Evolutionary conservation across 1,284 basidiomycete genomes (phyloP), one percentile per base, ranked within the genome.

Genomic region (Entoloma clypeatum): DNA sequence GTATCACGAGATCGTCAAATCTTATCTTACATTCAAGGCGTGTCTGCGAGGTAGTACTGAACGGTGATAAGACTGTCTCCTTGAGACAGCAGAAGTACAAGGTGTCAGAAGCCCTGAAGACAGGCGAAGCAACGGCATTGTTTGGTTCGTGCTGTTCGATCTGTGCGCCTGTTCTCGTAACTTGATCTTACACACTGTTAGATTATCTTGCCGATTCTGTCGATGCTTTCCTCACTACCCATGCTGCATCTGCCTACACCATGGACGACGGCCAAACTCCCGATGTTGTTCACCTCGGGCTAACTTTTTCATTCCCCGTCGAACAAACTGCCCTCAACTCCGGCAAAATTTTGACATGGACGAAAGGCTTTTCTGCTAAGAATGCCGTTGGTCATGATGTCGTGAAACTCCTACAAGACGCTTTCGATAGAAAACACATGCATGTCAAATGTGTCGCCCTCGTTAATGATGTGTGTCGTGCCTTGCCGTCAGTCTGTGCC

Each of bases 201-300:
- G 91, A 96, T 67, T 99, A 96, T 67, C 88, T 99, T 53, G 96
- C 96, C 21, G 88, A 92, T 54, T 94, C 90, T 5, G 93, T 99
- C 22, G 92, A 95, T 59, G 81, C 86, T 7, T 99, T 99, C 69
- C 71, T 99, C 44, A 94, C 69, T 9, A 68, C 64, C 14, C 69
- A 74, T 36, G 63, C 72, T 11, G 68, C 69, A 3, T 64, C 65
- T 32, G 58, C 64, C 14, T 59, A 61, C 41, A 52, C 52, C n/a
- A 48, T 57, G 23, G 53, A 50, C 28, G 34, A 49, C 23, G 36
- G 43, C 22, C 49, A 46, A 19, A 60, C 54, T 43, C 45, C 52
- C 22, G 69, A 81, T 53, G 57, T 65, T 11, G 63, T 98, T 46
- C 83, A 89, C 47, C 79, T 97, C 4, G 93, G 93, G 5, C 75